Base-by-base conservation (phyloP, 176 grass and related monocot genomes). In the Ensete ventricosum region DNA sequence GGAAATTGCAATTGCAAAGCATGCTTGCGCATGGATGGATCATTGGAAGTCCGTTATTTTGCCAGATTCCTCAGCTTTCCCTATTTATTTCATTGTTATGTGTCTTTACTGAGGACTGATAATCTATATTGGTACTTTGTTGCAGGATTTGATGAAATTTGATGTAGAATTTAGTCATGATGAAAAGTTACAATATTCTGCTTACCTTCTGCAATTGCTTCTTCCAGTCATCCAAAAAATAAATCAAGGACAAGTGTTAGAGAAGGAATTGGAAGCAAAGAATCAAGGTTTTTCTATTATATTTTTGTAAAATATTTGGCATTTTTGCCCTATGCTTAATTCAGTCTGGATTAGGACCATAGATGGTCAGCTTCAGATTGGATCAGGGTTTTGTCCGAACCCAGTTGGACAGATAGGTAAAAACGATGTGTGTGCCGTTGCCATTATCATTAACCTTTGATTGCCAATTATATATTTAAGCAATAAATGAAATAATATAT, bases 1-100 rank as follows among this genome's bases (percentile, higher is more conserved):
- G 25, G 24, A 11, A 75, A 75, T 43, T 75, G 73, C 27, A 75
- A 75, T 17, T 75, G 73, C 20, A 75, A 75, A 75, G 54, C 73
- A 57, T 75, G 73, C 16, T 60, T 75, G 55, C 73, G 73, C 6
- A 3, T 59, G 26, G 24, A 73, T 73, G 71, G 2, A 26, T 19
- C 20, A 21, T 23, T 73, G 25, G 29, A 55, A 55, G 71, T 73
- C 2, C 14, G 50, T 55, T 54, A 55, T 54, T 53, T 73, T 60
- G 16, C 8, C 57, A 14, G 11, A 60, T 14, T 16, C 9, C 13
- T 60, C n/a, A 20, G 57, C 19, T 20, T 60, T 20, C n/a, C n/a
- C 57, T 60, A 17, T 60, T 16, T 60, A 17, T 60, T 16, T 60
- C 57, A 17, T 60, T 17, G n/a, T 60, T 13, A 16, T 60, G 14